Conservation (phyloP, 2,329 filamentous ascomycete species). For the Lecanoromycetidae sp. region DNA sequence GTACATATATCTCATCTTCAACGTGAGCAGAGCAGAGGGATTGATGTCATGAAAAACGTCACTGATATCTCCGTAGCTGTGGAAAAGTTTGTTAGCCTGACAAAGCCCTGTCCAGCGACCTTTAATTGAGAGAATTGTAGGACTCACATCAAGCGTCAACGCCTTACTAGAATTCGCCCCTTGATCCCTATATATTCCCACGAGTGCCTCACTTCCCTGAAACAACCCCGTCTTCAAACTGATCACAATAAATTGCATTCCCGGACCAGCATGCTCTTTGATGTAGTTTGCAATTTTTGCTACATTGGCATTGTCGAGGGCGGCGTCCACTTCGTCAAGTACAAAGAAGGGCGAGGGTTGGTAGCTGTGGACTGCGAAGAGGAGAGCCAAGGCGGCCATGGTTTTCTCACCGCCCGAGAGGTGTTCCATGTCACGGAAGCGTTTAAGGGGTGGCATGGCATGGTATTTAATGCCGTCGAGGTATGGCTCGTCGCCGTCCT, state of each 20-base stretch:
- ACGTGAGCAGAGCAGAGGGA: background rate
- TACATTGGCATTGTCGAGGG: conserved; percentile 95
- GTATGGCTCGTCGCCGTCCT: conserved; percentile 93
- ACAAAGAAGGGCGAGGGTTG: conserved; percentile 96
- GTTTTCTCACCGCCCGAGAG: conserved; percentile 96
- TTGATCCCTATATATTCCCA: conserved; percentile 93
- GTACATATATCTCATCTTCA: background rate
- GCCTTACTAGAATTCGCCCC: conserved; percentile 83
- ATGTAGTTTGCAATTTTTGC: conserved; percentile 95
- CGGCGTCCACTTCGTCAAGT: conserved; percentile 93
- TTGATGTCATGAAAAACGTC: background rate
- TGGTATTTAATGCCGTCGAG: conserved; percentile 95
- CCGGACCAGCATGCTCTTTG: conserved; percentile 79
- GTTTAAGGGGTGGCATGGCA: conserved; percentile 95
- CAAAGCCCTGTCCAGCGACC: background rate
- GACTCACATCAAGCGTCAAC: conserved; percentile 85
- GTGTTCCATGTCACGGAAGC: conserved; percentile 98
- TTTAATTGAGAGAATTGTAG: background rate
- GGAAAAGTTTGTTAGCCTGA: background rate
- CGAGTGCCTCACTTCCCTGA: conserved; percentile 88
- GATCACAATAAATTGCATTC: conserved; percentile 99
- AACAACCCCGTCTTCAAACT: conserved; percentile 90
- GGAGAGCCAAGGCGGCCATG: conserved; percentile 88
- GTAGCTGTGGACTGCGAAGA: conserved; percentile 94
- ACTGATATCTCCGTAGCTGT: conserved; percentile 18